Percentiles rank a stretch among this genome's conserved stretches.
These are phyloP conservation scores for Lablab purpureus DNA, from an alignment of 306 rosid genomes.

Conservation along the genomic window DNA sequence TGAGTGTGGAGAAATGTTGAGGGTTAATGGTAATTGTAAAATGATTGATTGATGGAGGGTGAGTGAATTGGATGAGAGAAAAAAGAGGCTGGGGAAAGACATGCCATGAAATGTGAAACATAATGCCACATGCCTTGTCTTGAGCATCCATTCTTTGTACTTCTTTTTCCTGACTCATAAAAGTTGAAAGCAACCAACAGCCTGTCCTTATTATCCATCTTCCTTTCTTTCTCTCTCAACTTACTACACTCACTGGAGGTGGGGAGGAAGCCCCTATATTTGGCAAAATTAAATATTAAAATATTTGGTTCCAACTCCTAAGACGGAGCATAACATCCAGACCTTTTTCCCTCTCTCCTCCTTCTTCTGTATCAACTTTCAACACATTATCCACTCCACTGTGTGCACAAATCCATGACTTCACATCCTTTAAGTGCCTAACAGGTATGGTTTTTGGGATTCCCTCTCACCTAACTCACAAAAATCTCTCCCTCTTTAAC, in stretches of 20 bases:
- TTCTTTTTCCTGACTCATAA: constrained; percentile 55
- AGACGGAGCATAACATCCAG: constrained; percentile 35
- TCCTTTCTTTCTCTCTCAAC: constrained; percentile 43
- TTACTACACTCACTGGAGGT: constrained; percentile 9
- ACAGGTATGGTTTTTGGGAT: constrained; percentile 53
- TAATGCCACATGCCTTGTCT: constrained; percentile 82
- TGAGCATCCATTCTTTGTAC: constrained; percentile 70
- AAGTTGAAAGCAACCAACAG: constrained; percentile 78
- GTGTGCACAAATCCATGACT: constrained; percentile 49
- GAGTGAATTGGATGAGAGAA: not conserved
- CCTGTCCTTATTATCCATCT: constrained; percentile 60
- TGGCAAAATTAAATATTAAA: constrained; percentile 41
- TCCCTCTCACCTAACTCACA: constrained; percentile 45
- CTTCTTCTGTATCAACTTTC: constrained; percentile 29
- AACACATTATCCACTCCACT: constrained; percentile 45
- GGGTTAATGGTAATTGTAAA: too few species aligned
- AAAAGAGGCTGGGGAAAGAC: constrained; percentile 53
- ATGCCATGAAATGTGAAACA: constrained; percentile 93
- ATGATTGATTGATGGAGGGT: too few species aligned
- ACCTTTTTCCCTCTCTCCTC: constrained; percentile 35
- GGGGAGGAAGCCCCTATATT: constrained; percentile 36
- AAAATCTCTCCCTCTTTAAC: constrained; percentile 28
- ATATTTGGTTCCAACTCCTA: constrained; percentile 25
- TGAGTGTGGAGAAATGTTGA: too few species aligned
- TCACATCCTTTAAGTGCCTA: constrained; percentile 46